phyloP scores from a whole-genome alignment of 257 asterid species.

The Solanum sejunctum region DNA sequence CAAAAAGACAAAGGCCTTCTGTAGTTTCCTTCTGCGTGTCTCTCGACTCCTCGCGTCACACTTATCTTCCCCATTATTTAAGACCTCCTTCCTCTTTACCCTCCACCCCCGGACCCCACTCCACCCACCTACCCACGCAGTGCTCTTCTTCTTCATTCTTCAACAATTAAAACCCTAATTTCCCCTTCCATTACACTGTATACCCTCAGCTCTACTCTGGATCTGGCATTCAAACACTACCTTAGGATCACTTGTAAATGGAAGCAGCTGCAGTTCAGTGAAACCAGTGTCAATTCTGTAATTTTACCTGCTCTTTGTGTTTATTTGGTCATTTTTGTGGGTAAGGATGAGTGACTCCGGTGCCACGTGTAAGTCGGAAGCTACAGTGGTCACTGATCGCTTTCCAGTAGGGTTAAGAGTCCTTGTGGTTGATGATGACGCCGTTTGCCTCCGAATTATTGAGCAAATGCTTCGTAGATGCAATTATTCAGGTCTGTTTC shows the following conservation, averaged over 20 bases:
- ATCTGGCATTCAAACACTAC: background rate
- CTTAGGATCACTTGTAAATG: background rate
- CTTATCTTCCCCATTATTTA: background rate
- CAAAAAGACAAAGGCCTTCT: background rate
- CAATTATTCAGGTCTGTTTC: conserved; percentile 18
- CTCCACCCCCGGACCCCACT: no score
- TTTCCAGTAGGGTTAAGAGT: conserved; percentile 76
- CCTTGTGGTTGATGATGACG: conserved; percentile 66
- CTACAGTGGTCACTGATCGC: conserved; percentile 36
- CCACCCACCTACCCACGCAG: background rate
- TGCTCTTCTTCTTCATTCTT: background rate
- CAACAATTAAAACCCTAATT: background rate
- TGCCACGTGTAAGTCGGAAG: conserved; percentile 1
- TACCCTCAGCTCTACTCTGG: background rate
- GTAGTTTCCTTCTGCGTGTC: background rate
- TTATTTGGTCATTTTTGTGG: background rate
- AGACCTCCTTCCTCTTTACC: background rate
- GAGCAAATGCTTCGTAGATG: conserved; percentile 76
- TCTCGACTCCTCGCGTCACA: background rate
- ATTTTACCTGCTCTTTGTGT: background rate
- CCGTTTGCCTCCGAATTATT: conserved; percentile 45
- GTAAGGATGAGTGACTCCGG: background rate
- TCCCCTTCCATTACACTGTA: background rate
- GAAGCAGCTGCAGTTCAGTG: background rate
- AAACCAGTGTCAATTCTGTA: background rate